Percentiles rank a stretch among this genome's conserved stretches.
These are phyloP conservation scores for Globisporangium acanthophoron DNA, from an alignment of 352 stramenopile genomes.

Conservation along the genomic window DNA sequence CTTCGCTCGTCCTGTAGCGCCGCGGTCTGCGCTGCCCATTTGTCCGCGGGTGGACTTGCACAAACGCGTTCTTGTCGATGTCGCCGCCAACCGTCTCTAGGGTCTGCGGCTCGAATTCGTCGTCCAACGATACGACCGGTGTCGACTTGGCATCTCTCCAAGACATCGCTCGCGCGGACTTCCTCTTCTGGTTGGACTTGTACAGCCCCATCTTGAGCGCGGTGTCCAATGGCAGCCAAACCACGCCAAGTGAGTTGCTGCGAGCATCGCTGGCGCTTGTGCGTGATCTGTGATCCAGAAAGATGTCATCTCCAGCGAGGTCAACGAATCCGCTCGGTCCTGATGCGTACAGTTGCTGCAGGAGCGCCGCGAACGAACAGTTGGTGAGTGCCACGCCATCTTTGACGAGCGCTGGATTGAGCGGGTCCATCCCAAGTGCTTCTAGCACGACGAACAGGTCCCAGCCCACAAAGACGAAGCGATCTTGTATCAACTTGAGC, in stretches of 20 bases:
- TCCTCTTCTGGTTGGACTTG: neutral
- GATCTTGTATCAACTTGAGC: conserved; percentile 34
- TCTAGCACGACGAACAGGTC: conserved; percentile 28
- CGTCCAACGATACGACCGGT: conserved; percentile 6
- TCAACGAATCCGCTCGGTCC: conserved; percentile 39
- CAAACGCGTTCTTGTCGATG: neutral
- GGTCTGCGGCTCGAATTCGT: neutral
- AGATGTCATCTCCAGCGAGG: conserved; percentile 39
- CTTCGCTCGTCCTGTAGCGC: neutral
- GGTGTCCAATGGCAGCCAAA: conserved; percentile 9
- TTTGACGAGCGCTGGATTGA: conserved; percentile 17
- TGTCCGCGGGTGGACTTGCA: neutral
- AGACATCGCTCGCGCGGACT: neutral
- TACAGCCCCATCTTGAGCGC: conserved; percentile 13
- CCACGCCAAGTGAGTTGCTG: neutral
- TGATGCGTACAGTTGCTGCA: conserved; percentile 46
- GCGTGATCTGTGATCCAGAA: conserved; percentile 9
- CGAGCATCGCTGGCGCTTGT: no score
- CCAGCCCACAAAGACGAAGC: conserved; percentile 48
- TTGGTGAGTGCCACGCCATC: conserved; percentile 19
- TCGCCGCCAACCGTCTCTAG: no score
- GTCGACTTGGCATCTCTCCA: conserved; percentile 1
- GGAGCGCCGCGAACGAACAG: conserved; percentile 29
- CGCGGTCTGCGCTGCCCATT: neutral
- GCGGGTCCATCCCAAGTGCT: conserved; percentile 38